These are phyloP conservation scores for Clausena lansium DNA, from an alignment of 345 rosid species.

Conservation along the genomic window DNA sequence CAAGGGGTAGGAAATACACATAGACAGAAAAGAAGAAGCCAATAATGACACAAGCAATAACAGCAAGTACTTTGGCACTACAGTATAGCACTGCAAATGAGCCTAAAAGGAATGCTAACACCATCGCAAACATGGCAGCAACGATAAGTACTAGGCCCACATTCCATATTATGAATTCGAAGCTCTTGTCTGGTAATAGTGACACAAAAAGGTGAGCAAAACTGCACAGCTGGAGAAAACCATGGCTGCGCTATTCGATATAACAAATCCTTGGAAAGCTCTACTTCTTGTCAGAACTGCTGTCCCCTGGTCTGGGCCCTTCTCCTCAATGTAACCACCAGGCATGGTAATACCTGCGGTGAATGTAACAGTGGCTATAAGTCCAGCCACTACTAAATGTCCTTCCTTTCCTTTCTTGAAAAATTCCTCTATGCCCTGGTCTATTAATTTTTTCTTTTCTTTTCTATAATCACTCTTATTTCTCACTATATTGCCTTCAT, in stretches of 20 bases:
- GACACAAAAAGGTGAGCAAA: not conserved
- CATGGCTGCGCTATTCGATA: slow-evolving; percentile 12
- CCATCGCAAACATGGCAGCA: not conserved
- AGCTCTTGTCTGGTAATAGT: not conserved
- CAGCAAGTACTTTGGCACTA: not conserved
- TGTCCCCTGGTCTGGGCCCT: not conserved
- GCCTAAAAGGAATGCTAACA: slow-evolving; percentile 16
- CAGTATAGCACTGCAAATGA: slow-evolving; percentile 3
- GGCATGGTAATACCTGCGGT: slow-evolving; percentile 22
- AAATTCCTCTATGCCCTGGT: not conserved
- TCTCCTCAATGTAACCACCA: slow-evolving; percentile 22
- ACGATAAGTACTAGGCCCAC: not conserved
- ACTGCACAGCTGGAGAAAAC: slow-evolving; percentile 2
- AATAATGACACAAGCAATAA: not conserved
- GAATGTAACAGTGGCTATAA: slow-evolving; percentile 24
- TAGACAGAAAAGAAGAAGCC: not conserved
- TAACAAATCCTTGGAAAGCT: slow-evolving; percentile 17
- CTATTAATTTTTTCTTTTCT: too few relatives aligned
- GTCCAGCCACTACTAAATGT: slow-evolving; percentile 12
- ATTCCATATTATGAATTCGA: too few relatives aligned
- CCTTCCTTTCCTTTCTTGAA: not conserved
- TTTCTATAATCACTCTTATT: not conserved
- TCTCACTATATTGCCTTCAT: not conserved
- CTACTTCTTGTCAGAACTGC: slow-evolving; percentile 1
- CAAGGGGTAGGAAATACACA: not conserved